These are phyloP conservation scores for Brassica rapa DNA, from an alignment of 345 rosid species.

Conservation along the genomic window DNA sequence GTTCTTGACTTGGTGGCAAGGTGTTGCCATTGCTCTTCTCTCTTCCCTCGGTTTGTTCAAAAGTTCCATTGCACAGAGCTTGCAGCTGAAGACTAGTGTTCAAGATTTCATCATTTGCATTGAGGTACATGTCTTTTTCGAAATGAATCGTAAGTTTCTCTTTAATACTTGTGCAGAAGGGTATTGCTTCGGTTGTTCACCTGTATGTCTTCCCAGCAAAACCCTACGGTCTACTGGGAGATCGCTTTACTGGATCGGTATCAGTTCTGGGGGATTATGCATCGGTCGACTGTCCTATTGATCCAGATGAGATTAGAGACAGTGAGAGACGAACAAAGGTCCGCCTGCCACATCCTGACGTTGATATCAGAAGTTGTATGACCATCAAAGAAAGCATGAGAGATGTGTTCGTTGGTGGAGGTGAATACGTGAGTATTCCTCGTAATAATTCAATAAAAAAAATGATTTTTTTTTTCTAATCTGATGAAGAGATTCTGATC, in stretches of 20 bases:
- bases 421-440: slow-evolving; percentile 77
- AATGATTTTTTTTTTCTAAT: background rate
- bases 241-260: slow-evolving; percentile 71
- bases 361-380: slow-evolving; percentile 74
- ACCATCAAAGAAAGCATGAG: slow-evolving; percentile 88
- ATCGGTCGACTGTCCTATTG: slow-evolving; percentile 27
- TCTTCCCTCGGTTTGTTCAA: slow-evolving; percentile 24
- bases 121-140: slow-evolving; percentile 20
- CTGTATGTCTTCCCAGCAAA: slow-evolving; percentile 89
- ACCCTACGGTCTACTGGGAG: slow-evolving; percentile 93
- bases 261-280: slow-evolving; percentile 96
- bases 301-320: slow-evolving; percentile 98
- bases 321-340: slow-evolving; percentile 91
- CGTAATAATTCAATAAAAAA: background rate
- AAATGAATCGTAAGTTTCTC: slow-evolving; percentile 38
- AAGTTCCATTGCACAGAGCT: slow-evolving; percentile 77
- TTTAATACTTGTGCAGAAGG: slow-evolving; percentile 72
- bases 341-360: slow-evolving; percentile 84
- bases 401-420: slow-evolving; percentile 87
- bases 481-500: slow-evolving; percentile 24
- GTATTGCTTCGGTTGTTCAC: slow-evolving; percentile 95
- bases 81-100: slow-evolving; percentile 84
- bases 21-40: slow-evolving; percentile 91
- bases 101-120: slow-evolving; percentile 80
- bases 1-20: slow-evolving; percentile 99